Evolutionary conservation across 768 basidiomycete genomes (phyloP).

Genomic region (Tricholoma sp.): DNA sequence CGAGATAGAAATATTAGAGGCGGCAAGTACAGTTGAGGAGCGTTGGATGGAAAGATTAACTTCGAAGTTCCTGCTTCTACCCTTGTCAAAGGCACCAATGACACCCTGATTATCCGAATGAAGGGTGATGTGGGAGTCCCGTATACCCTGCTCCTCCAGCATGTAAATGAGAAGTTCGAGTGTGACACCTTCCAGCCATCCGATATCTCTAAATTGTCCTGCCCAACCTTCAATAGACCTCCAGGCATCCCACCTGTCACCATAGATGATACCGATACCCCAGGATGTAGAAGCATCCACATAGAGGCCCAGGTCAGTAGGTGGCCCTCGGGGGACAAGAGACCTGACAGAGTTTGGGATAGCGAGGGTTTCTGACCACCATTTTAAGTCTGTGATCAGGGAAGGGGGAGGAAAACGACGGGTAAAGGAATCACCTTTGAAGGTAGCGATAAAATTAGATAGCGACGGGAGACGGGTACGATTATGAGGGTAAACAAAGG

Average conservation of each 20-base stretch:
- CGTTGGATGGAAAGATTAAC: constrained; percentile 25
- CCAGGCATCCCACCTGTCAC: constrained; percentile 18
- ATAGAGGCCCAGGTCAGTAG: not conserved
- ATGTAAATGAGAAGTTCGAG: constrained; percentile 18
- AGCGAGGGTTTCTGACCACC: constrained; percentile 20
- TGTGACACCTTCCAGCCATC: constrained; percentile 22
- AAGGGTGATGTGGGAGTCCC: constrained; percentile 18
- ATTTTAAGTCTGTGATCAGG: constrained; percentile 21
- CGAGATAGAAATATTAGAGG: constrained; percentile 7
- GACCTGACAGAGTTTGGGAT: too few species aligned
- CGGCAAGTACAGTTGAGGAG: not conserved
- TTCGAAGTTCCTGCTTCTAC: constrained; percentile 23
- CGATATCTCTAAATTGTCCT: constrained; percentile 14
- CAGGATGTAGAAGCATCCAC: constrained; percentile 1
- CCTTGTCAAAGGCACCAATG: constrained; percentile 28
- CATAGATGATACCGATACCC: constrained; percentile 4
- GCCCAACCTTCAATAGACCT: constrained; percentile 11
- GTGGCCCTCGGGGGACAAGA: not conserved
- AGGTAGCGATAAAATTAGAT: constrained; percentile 19
- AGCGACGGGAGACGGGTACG: constrained; percentile 18
- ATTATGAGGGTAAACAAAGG: constrained; percentile 22
- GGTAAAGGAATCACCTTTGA: constrained; percentile 12
- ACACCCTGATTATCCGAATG: constrained; percentile 32
- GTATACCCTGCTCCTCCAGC: constrained; percentile 2
- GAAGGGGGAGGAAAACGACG: constrained; percentile 12